These are phyloP conservation scores for Starmerella ratchasimensis DNA, from an alignment of 805 yeast species.

Conservation along the genomic window DNA sequence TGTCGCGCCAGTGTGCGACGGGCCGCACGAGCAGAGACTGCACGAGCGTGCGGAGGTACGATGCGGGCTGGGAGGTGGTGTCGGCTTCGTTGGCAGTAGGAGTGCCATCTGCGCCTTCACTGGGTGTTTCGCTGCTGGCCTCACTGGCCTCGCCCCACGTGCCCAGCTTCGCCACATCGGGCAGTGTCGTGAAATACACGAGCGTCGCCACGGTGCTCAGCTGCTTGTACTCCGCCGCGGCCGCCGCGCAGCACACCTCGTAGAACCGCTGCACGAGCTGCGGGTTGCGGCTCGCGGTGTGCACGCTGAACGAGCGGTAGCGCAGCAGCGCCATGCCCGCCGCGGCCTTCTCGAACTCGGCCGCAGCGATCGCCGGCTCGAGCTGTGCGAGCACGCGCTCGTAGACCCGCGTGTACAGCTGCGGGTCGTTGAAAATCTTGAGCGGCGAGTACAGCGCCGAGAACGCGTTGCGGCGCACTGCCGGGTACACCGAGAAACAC, in stretches of 20 bases:
- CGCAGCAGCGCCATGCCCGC: constrained; percentile 49
- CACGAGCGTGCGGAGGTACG: neutral
- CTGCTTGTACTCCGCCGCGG: constrained; percentile 7
- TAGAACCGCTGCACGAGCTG: constrained; percentile 1
- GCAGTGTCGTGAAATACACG: constrained; percentile 1
- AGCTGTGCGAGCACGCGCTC: constrained; percentile 38
- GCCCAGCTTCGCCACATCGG: constrained; percentile 34
- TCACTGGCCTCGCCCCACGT: neutral
- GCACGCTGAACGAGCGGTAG: constrained; percentile 36
- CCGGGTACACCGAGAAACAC: constrained; percentile 50
- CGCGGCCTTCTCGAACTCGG: constrained; percentile 43
- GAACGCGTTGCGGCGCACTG: constrained; percentile 59
- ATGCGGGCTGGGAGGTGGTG: constrained; percentile 2
- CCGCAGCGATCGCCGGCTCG: constrained; percentile 34
- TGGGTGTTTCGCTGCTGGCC: too few species aligned
- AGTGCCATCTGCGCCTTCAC: neutral
- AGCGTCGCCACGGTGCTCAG: constrained; percentile 7
- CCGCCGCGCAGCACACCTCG: constrained; percentile 5
- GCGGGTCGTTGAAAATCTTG: constrained; percentile 28
- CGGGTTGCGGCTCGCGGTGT: constrained; percentile 9
- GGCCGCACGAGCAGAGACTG: neutral
- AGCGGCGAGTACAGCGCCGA: constrained; percentile 51
- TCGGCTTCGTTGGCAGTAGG: neutral
- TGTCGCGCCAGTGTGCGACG: constrained; percentile 21
- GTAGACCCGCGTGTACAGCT: constrained; percentile 45